Evolutionary conservation across 805 yeast species (phyloP).

Genomic region (Ascoidea tarda): DNA sequence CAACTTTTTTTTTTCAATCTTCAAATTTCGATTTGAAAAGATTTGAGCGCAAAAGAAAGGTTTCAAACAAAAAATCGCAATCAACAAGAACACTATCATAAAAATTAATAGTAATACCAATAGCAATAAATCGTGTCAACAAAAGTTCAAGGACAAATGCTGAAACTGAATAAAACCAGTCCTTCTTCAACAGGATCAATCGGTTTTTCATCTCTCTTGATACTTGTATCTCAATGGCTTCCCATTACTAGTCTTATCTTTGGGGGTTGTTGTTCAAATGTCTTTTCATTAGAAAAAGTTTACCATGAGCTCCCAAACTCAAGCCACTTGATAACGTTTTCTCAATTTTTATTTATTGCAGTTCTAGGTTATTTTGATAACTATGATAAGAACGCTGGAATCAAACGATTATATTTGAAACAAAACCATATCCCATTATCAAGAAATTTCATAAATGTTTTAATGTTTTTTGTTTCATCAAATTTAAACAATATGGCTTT

Average conservation of each 20-base stretch:
- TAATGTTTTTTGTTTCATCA: conserved; percentile 35
- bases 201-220: no score
- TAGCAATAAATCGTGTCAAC: neutral
- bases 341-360: conserved; percentile 41
- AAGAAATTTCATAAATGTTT: conserved; percentile 31
- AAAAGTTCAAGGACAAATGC: neutral
- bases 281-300: conserved; percentile 43
- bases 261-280: conserved; percentile 68
- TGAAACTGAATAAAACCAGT: no score
- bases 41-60: no score
- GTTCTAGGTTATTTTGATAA: conserved; percentile 25
- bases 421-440: conserved; percentile 25
- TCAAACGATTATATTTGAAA: conserved; percentile 18
- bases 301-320: conserved; percentile 22
- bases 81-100: no score
- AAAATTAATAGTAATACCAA: no score
- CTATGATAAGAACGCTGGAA: conserved; percentile 14
- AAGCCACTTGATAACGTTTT: conserved; percentile 12
- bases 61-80: no score
- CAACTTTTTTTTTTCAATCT: no score
- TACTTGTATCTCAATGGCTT: neutral
- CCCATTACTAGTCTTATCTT: conserved; percentile 25
- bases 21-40: no score
- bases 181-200: no score
- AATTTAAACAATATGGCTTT: conserved; percentile 45